A percentile compares a stretch with the other conserved stretches of the same genome.
Evolutionary conservation across 2,329 filamentous ascomycete genomes (phyloP).

Genomic region (Colletotrichum tofieldiae): DNA sequence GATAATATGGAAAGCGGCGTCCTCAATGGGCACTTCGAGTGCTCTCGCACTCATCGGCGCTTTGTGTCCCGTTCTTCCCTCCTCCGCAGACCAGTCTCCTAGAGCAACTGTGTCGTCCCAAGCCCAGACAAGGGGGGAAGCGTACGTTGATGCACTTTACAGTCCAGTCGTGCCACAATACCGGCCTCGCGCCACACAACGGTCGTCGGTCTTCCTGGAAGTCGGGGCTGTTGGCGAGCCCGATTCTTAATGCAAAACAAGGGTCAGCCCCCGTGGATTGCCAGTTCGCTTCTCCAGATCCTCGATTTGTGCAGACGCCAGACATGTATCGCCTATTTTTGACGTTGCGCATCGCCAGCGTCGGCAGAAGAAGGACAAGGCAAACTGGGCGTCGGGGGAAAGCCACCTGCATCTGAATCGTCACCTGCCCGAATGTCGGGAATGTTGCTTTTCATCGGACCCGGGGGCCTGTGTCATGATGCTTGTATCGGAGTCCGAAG

Average conservation of each 20-base stretch:
- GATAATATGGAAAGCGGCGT: slow-evolving; percentile 1
- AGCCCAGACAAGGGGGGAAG: not conserved
- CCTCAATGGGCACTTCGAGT: slow-evolving; percentile 1
- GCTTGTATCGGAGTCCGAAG: slow-evolving; percentile 21
- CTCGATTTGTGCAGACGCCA: not conserved
- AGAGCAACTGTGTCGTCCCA: slow-evolving; percentile 14
- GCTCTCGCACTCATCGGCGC: not conserved
- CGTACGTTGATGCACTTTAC: not conserved
- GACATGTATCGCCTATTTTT: slow-evolving; percentile 15
- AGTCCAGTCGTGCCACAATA: not conserved
- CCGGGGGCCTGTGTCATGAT: slow-evolving; percentile 26
- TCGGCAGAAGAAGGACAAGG: not conserved
- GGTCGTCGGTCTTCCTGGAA: slow-evolving; percentile 16
- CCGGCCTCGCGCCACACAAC: not conserved
- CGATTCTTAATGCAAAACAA: slow-evolving; percentile 2
- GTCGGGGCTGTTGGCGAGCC: not conserved
- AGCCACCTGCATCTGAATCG: slow-evolving; percentile 10
- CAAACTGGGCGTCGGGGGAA: not conserved
- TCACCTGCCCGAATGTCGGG: not conserved
- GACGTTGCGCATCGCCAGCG: not conserved
- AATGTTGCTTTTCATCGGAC: slow-evolving; percentile 8
- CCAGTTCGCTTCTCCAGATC: no score
- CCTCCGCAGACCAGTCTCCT: not conserved
- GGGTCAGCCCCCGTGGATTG: not conserved
- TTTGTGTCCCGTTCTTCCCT: not conserved